These are phyloP conservation scores for Zymoseptoria ardabiliae DNA, from an alignment of 2,329 filamentous ascomycete species.

Conservation along the genomic window DNA sequence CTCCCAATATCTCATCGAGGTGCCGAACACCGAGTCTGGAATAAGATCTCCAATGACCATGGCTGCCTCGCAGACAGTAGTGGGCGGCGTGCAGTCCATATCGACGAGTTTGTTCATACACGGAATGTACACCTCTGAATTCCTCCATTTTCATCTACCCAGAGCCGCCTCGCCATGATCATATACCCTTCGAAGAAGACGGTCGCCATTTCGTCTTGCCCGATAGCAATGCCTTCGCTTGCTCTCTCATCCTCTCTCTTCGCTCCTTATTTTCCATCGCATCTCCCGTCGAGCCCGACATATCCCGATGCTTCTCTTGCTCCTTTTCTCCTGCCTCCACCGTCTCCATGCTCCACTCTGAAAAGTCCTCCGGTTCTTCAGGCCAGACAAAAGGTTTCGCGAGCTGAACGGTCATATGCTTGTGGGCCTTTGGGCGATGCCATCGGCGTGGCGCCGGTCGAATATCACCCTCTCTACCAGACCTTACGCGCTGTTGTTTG, in stretches of 20 bases:
- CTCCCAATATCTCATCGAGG: neutral
- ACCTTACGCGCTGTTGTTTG: conserved; percentile 58
- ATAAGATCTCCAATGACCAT: neutral
- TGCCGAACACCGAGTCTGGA: neutral
- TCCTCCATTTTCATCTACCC: neutral
- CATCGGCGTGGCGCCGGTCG: conserved; percentile 40
- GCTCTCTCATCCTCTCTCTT: conserved; percentile 44
- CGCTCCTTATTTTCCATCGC: conserved; percentile 34
- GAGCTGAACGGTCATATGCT: conserved; percentile 94
- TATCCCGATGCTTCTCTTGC: conserved; percentile 34
- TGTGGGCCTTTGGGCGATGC: conserved; percentile 65
- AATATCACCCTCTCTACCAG: conserved; percentile 33
- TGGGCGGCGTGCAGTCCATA: neutral
- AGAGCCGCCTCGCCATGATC: neutral
- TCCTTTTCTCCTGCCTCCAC: conserved; percentile 26
- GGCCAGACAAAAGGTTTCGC: conserved; percentile 85
- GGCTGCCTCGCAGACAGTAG: neutral
- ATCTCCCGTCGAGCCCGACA: conserved; percentile 28
- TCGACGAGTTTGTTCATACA: neutral
- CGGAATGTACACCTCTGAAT: neutral
- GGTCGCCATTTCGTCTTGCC: conserved; percentile 53
- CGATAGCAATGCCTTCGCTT: conserved; percentile 56
- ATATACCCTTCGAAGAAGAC: neutral
- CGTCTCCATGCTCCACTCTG: conserved; percentile 34
- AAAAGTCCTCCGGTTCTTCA: conserved; percentile 54